Conservation (phyloP, 2,329 filamentous ascomycete genomes). For the Exophiala sideris region DNA sequence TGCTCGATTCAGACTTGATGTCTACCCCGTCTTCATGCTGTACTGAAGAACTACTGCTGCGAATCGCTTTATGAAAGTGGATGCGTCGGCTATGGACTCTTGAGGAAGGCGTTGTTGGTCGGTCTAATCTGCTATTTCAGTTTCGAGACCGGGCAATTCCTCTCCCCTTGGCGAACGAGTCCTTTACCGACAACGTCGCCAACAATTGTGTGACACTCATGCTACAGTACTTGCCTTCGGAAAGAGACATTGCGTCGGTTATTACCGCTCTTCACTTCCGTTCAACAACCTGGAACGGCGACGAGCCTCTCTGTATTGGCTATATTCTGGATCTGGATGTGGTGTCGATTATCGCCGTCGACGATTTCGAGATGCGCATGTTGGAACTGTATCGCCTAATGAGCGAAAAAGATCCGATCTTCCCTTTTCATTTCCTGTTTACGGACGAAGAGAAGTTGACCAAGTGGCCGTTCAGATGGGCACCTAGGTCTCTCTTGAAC, state of each 20-base stretch:
- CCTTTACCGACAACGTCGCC: conserved; percentile 3
- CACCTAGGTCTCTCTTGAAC: conserved; percentile 6
- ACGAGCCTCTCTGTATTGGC: conserved; percentile 11
- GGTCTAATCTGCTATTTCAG: conserved; percentile 5
- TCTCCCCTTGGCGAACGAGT: not conserved
- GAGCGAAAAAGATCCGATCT: not conserved
- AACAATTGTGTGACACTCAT: conserved; percentile 1
- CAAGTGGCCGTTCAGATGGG: conserved; percentile 4
- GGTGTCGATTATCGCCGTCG: not conserved
- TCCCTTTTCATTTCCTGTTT: conserved; percentile 10
- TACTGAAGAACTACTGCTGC: conserved; percentile 1
- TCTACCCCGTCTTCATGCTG: not conserved
- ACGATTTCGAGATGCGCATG: conserved; percentile 1
- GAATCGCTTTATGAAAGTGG: conserved; percentile 4
- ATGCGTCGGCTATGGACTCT: conserved; percentile 5
- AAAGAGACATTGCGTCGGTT: conserved; percentile 3
- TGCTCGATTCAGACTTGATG: conserved; percentile 1
- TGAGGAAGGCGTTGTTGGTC: conserved; percentile 5
- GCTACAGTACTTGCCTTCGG: conserved; percentile 1
- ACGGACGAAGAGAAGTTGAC: conserved; percentile 6
- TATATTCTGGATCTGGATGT: conserved; percentile 6
- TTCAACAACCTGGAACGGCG: conserved; percentile 1
- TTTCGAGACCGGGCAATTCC: not conserved
- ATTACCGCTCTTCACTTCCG: conserved; percentile 9
- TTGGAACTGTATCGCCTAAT: conserved; percentile 3